These are phyloP conservation scores for Articulospora tetracladia DNA, from an alignment of 495 filamentous ascomycete species.

Conservation along the genomic window DNA sequence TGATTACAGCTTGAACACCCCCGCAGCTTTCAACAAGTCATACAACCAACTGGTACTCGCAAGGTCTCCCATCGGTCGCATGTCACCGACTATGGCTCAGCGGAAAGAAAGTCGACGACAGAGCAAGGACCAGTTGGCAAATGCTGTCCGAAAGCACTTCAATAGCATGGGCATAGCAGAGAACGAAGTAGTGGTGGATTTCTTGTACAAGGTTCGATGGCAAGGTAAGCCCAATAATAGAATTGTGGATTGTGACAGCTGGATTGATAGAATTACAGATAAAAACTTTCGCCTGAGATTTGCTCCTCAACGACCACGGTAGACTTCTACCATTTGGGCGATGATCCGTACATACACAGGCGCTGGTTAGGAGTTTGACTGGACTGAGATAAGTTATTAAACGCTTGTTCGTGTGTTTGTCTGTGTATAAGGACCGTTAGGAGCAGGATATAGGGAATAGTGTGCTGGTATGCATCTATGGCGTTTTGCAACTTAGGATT, in stretches of 20 bases:
- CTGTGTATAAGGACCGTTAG: not conserved
- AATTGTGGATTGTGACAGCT: not conserved
- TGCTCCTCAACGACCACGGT: constrained; percentile 30
- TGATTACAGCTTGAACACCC: constrained; percentile 64
- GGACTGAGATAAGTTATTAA: not conserved
- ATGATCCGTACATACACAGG: too few relatives aligned
- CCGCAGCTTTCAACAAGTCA: constrained; percentile 64
- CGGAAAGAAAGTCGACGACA: constrained; percentile 60
- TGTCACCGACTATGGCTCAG: constrained; percentile 69
- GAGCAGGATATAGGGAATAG: not conserved
- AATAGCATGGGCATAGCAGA: constrained; percentile 81
- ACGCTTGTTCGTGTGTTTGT: not conserved
- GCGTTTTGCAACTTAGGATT: not conserved
- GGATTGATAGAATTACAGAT: constrained; percentile 26
- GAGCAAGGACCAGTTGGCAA: constrained; percentile 74
- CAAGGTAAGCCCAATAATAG: constrained; percentile 38
- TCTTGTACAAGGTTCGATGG: constrained; percentile 74
- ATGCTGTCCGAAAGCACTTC: constrained; percentile 83
- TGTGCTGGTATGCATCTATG: not conserved
- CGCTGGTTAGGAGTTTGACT: too few relatives aligned
- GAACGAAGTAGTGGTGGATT: constrained; percentile 82
- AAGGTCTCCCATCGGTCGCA: constrained; percentile 63
- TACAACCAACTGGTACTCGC: constrained; percentile 71
- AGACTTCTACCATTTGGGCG: not conserved
- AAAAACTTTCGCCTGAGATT: constrained; percentile 45